Evolutionary conservation across 441 rosid genomes (phyloP), one percentile per base, ranked within the genome.

Genomic region (Lepidium campestre): DNA sequence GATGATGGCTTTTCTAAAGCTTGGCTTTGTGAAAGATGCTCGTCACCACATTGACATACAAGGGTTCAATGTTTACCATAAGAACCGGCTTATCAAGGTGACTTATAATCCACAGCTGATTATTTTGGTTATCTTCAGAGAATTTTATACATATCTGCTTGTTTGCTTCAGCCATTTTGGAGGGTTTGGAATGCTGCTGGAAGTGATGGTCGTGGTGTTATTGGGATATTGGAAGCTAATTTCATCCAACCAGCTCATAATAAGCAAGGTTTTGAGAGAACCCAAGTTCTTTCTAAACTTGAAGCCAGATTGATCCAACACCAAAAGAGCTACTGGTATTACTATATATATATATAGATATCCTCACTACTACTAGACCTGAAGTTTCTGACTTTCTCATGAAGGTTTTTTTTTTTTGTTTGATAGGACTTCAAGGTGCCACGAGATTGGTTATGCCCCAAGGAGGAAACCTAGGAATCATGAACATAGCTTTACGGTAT

Each of bases 191-290:
- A 84, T 76, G 81, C 93, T 65, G 87, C 96, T 19, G 96, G 90
- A 44, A 86, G 93, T 49, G 84, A 77, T 65, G 97, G 97, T 31
- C 91, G 93, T 22, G 91, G 97, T 15, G 89, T 86, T 14, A 85
- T 88, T 70, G 97, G 97, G 79, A 69, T 86, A 35, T 53, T 90
- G 77, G 97, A 93, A 76, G 97, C 96, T 20, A 88, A 93, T 76
- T 93, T 93, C 75, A 85, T 93, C 39, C 93, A 93, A 74, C 98
- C 97, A 62, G 93, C 98, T 73, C 97, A 90, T 29, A 94, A 93
- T 68, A 93, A 90, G 77, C 96, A 93, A 70, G 92, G 94, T 20
- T 93, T 90, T 77, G 97, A 93, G 77, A 87, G 86, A 10, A 90
- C 97, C 9, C 71, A 85, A 1, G 87, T 88, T 71, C 86, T 90